These are phyloP conservation scores for Calonectria pseudoreteaudii DNA, from an alignment of 2,329 filamentous ascomycete genomes.

Conservation along the genomic window DNA sequence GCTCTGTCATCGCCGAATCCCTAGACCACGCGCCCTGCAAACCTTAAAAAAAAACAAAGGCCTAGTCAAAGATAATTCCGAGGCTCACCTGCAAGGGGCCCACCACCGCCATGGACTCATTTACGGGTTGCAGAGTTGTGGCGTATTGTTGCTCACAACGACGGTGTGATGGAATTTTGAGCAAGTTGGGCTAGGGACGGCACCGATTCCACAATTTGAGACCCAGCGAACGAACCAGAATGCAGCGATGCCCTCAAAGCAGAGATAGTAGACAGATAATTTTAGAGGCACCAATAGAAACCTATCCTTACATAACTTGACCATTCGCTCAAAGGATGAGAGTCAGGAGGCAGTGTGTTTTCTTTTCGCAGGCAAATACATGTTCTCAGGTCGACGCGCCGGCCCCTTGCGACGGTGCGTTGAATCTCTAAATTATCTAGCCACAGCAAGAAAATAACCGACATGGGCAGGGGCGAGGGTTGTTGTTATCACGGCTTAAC, in stretches of 20 bases:
- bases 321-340: not conserved
- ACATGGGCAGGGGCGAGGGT: not conserved
- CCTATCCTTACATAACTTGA: not conserved
- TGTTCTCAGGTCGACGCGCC: not conserved
- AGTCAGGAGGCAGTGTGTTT: not conserved
- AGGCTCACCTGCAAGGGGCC: not conserved
- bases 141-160: not conserved
- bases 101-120: not conserved
- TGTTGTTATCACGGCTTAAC: not conserved
- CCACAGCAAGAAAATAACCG: not conserved
- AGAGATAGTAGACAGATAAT: not conserved
- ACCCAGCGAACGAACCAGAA: not conserved
- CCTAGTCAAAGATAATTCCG: not conserved
- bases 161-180: not conserved
- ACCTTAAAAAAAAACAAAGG: not conserved
- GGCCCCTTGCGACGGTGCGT: too few species aligned
- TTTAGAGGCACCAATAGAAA: not conserved
- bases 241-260: not conserved
- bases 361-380: not conserved
- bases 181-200: not conserved
- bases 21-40: not conserved
- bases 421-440: not conserved
- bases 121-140: not conserved
- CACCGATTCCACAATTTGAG: not conserved
- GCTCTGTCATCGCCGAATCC: not conserved